These are phyloP conservation scores for Pythium oligandrum DNA, from an alignment of 352 stramenopile genomes.

Conservation along the genomic window DNA sequence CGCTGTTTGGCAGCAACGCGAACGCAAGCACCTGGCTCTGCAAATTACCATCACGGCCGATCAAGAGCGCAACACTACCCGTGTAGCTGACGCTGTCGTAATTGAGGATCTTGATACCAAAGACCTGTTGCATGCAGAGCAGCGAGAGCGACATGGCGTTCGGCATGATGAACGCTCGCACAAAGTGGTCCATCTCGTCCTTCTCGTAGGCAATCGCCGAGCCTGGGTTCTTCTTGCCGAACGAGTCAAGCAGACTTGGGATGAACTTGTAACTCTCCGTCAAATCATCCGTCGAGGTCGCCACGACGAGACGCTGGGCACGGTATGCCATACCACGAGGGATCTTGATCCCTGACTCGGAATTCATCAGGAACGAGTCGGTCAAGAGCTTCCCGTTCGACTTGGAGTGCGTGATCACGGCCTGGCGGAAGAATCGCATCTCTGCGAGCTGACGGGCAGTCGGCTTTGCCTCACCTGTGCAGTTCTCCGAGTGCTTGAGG, in stretches of 20 bases:
- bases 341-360: slow-evolving; percentile 61
- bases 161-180: slow-evolving; percentile 68
- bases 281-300: slow-evolving; percentile 64
- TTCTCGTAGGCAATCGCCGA: slow-evolving; percentile 62
- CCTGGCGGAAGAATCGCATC: slow-evolving; percentile 73
- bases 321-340: slow-evolving; percentile 66
- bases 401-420: slow-evolving; percentile 74
- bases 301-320: slow-evolving; percentile 63
- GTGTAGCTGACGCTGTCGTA: slow-evolving; percentile 69
- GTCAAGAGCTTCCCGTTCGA: slow-evolving; percentile 70
- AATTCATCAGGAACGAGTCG: slow-evolving; percentile 70
- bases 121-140: slow-evolving; percentile 55
- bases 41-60: slow-evolving; percentile 68
- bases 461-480: slow-evolving; percentile 57
- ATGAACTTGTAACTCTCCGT: slow-evolving; percentile 84
- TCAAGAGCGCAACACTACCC: slow-evolving; percentile 50
- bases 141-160: slow-evolving; percentile 42
- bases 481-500: slow-evolving; percentile 65
- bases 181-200: slow-evolving; percentile 54
- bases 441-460: slow-evolving; percentile 72
- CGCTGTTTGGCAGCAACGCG: slow-evolving; percentile 51
- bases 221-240: slow-evolving; percentile 64
- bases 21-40: slow-evolving; percentile 66
- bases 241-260: slow-evolving; percentile 63
- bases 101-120: slow-evolving; percentile 67